A percentile compares a stretch with the other conserved stretches of the same genome.
phyloP scores from a whole-genome alignment of 441 rosid genomes.

The Corymbia calophylla region DNA sequence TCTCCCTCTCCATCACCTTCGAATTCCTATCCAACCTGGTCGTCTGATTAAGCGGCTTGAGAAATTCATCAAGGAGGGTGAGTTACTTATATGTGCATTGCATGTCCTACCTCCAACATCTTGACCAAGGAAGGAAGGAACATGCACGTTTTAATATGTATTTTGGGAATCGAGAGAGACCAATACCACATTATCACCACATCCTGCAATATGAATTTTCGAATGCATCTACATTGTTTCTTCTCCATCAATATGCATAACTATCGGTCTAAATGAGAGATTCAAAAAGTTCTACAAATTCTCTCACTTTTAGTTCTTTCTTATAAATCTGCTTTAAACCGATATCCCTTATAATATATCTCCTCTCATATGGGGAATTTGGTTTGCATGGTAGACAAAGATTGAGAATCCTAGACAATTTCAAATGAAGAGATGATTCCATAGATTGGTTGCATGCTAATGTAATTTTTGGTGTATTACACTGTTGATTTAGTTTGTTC shows the following conservation, averaged over 20 bases:
- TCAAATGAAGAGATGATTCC: not conserved
- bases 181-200: not conserved
- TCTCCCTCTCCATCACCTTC: slow-evolving; percentile 20
- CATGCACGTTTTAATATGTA: too few species aligned
- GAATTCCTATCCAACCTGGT: slow-evolving; percentile 39
- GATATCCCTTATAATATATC: not conserved
- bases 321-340: not conserved
- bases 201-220: too few species aligned
- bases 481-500: not conserved
- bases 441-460: not conserved
- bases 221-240: not conserved
- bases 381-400: not conserved
- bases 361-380: not conserved
- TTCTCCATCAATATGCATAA: not conserved
- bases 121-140: not conserved
- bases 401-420: not conserved
- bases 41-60: slow-evolving; percentile 50
- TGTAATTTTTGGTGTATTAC: not conserved
- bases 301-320: not conserved
- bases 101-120: too few species aligned
- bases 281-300: not conserved
- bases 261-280: not conserved
- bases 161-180: not conserved
- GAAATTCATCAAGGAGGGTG: slow-evolving; percentile 14
- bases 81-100: too few species aligned